Evolutionary conservation across 345 rosid genomes (phyloP).

Genomic region (Gossypium thurberi): DNA sequence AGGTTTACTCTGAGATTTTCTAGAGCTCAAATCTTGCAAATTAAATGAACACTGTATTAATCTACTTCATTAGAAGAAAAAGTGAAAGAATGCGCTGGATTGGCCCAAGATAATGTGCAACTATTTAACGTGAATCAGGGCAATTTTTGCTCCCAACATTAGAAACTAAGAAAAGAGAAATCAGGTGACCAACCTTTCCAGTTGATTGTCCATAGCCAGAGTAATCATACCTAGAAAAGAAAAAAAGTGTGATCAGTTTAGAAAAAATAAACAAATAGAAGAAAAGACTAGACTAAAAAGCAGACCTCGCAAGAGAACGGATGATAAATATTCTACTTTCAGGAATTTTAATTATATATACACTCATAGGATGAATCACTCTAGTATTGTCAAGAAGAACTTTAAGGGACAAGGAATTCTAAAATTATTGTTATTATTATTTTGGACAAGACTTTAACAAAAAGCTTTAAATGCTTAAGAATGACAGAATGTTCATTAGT

Average conservation of each 20-base stretch:
- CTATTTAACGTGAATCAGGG: background rate
- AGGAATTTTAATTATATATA: background rate
- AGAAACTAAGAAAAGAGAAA: constrained; percentile 15
- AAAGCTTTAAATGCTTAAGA: background rate
- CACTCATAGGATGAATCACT: background rate
- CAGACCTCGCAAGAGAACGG: background rate
- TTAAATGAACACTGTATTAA: background rate
- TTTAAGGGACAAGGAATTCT: background rate
- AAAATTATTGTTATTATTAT: no score
- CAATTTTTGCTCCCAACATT: background rate
- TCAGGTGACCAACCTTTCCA: constrained; percentile 59
- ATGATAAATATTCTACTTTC: background rate
- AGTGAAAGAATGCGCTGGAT: background rate
- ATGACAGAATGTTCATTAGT: background rate
- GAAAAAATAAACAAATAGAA: constrained; percentile 8
- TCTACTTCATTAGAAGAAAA: background rate
- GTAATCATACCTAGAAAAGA: constrained; percentile 69
- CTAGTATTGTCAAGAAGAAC: background rate
- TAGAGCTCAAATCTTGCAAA: background rate
- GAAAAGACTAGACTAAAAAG: background rate
- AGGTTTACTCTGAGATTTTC: background rate
- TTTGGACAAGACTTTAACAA: background rate
- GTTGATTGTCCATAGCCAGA: constrained; percentile 95
- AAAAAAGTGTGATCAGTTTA: constrained; percentile 8
- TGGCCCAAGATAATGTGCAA: background rate